Evolutionary conservation across 805 yeast species (phyloP).

Genomic region (Clavispora santaluciae): DNA sequence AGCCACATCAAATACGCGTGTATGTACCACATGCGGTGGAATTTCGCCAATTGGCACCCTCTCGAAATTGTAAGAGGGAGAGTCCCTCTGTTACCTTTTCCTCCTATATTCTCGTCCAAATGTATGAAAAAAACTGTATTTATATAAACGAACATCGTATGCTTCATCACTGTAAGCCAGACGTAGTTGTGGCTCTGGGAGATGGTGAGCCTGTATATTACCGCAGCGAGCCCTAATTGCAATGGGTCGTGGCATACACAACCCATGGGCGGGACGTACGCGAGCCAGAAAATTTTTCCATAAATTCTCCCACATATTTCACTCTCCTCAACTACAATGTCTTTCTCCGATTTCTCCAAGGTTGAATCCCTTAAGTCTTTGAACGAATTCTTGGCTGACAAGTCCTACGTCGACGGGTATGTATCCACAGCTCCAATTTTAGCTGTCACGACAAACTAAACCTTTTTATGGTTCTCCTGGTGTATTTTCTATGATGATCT

Average conservation of each 20-base stretch:
- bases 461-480: neutral
- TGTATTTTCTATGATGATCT: slow-evolving; percentile 52
- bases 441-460: neutral
- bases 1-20: no score
- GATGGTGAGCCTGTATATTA: neutral
- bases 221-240: slow-evolving; percentile 7
- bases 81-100: no score
- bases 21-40: no score
- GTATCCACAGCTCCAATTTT: slow-evolving; percentile 30
- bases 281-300: slow-evolving; percentile 9
- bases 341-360: slow-evolving; percentile 78
- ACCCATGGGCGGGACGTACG: neutral
- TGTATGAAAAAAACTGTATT: no score
- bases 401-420: slow-evolving; percentile 95
- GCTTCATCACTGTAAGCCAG: no score
- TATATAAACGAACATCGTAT: no score
- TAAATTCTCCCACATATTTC: neutral
- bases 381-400: slow-evolving; percentile 83
- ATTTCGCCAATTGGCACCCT: no score
- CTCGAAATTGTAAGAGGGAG: no score
- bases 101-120: no score
- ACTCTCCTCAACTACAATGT: slow-evolving; percentile 41
- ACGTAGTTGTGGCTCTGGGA: no score
- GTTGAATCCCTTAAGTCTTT: slow-evolving; percentile 59
- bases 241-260: slow-evolving; percentile 13